Evolutionary conservation across 2,329 filamentous ascomycete species (phyloP).

Genomic region (Xylariaceae sp.): DNA sequence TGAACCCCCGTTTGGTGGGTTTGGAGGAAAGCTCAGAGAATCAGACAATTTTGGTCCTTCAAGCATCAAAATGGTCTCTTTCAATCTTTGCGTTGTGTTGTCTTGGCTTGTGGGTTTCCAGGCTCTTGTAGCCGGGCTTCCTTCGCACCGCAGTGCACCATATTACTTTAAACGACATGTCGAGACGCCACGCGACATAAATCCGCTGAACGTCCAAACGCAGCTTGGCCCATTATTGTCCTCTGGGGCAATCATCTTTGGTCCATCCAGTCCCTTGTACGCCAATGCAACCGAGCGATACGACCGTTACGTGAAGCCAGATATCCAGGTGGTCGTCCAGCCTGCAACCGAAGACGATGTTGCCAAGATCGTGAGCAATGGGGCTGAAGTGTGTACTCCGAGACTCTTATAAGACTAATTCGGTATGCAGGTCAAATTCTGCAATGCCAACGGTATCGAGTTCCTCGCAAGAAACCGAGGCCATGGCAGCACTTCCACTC

Average conservation of each 20-base stretch:
- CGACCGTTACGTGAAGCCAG: too few relatives aligned
- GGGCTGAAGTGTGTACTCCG: too few relatives aligned
- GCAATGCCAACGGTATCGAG: conserved; percentile 21
- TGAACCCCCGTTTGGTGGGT: too few relatives aligned
- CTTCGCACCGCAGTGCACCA: background rate
- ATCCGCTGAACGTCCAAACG: background rate
- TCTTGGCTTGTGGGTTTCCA: background rate
- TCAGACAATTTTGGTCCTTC: background rate
- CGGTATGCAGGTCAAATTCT: conserved; percentile 22
- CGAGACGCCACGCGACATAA: background rate
- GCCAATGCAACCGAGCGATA: background rate
- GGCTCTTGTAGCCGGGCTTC: background rate
- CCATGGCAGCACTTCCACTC: conserved; percentile 17
- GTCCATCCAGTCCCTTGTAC: background rate
- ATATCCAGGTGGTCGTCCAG: too few relatives aligned
- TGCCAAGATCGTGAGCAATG: too few relatives aligned
- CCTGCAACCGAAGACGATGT: too few relatives aligned
- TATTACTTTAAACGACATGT: background rate
- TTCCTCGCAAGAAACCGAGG: conserved; percentile 22
- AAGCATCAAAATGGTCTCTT: background rate
- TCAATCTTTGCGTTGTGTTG: background rate
- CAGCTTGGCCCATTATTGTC: background rate
- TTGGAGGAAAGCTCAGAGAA: too few relatives aligned
- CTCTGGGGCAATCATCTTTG: background rate
- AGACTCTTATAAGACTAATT: too few relatives aligned